phyloP scores from a whole-genome alignment of 345 rosid genomes.

The Eucalyptus rudis region DNA sequence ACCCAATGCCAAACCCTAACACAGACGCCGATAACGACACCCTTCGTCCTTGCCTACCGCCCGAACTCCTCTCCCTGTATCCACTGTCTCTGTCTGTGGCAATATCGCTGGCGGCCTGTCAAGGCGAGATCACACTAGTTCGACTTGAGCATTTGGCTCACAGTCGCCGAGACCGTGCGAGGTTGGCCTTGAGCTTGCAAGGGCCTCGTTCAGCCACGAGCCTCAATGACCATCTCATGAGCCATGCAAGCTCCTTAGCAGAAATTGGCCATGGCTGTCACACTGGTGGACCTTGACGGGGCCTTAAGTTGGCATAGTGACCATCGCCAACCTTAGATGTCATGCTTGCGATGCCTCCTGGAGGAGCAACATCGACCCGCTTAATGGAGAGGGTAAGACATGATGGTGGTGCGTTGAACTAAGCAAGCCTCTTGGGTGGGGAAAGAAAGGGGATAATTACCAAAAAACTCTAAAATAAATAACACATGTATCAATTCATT shows the following conservation, averaged over 20 bases:
- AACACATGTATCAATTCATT: too few species aligned
- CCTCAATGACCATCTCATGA: not conserved
- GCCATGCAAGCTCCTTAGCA: not conserved
- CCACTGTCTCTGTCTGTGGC: not conserved
- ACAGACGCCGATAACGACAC: not conserved
- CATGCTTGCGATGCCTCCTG: not conserved
- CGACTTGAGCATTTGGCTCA: not conserved
- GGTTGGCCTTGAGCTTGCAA: not conserved
- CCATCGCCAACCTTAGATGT: not conserved
- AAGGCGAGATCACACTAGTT: not conserved
- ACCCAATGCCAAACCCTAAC: not conserved
- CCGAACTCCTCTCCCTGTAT: not conserved
- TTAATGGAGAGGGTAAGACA: not conserved
- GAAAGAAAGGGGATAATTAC: too few species aligned
- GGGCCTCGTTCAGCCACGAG: not conserved
- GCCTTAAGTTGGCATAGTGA: not conserved
- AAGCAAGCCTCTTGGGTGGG: not conserved
- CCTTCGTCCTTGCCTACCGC: not conserved
- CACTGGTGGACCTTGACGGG: not conserved
- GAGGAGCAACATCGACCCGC: not conserved
- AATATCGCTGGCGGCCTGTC: not conserved
- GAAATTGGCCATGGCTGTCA: too few species aligned
- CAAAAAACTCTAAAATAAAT: too few species aligned
- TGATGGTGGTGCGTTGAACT: not conserved
- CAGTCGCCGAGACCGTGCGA: not conserved